Base-by-base conservation (phyloP, 2,329 filamentous ascomycete species). In the Stagonosporopsis cucurbitacearum region DNA sequence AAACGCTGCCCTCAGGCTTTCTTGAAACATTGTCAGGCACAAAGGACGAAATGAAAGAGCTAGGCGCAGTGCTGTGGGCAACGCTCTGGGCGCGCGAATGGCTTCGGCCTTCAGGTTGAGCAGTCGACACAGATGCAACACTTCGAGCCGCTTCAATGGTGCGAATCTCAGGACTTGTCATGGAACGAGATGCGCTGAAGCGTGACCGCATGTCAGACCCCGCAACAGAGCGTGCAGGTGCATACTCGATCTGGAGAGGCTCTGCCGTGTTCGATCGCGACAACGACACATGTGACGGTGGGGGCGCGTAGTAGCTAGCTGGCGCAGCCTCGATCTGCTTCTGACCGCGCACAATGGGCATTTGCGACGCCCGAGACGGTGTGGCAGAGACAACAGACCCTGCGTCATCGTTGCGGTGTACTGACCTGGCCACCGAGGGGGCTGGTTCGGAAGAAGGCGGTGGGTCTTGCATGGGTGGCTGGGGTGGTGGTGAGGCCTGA, bases 301-400 rank as follows among this genome's bases (percentile, higher is more conserved):
- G 65, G 43, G 74, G 69, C 32, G 69, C 66, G 44, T 74, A 69
- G 49, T 73, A 73, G 55, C 69, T 72, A 15, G 62, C 62, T 2
- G 73, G 71, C 13, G 74, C 72, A 3, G 75, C 70, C 59, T 79
- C 78, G 48, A 80, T 77, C 40, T 78, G 75, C 39, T 68, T 70
- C 52, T 64, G 58, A 44, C 50, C 66, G 50, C 64, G 65, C 1
- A 64, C 60, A n/a, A 54, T 63, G 25, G 49, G 51, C 8, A 44
- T 37, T 49, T 54, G 50, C 49, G 61, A 65, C 42, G 65, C 55
- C 48, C 62, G 68, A 47, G 62, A 54, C 45, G 65, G 57, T 46
- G 67, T 62, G 39, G 65, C 50, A 36, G 69, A 68, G 59, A 72
- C 70, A 32, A 68, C 62, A 41, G 74, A 76, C 39, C 71, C 73